Evolutionary conservation across 257 asterid genomes (phyloP), one percentile per base, ranked within the genome.

Genomic region (Orobanche coerulescens): DNA sequence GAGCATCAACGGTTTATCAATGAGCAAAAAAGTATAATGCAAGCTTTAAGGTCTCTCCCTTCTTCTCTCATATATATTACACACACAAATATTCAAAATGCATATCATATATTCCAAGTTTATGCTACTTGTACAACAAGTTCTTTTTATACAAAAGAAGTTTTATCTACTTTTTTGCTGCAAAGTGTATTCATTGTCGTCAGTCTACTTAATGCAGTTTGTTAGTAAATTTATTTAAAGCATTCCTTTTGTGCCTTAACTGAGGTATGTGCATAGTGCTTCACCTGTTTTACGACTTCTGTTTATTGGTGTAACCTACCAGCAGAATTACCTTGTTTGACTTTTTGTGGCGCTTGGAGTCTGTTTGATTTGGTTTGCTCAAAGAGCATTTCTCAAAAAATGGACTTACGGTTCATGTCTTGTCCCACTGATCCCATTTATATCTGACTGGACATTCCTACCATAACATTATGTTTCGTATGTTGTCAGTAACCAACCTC

Each of bases 11-110:
- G 71, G 55, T 75, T 75, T 63, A 76, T 77, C 65, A 77, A 68
- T 73, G 96, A 89, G 82, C 98, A 93, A 70, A 81, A 83, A 74
- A 83, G 96, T 79, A 89, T 93, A 69, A 83, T 93, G 97, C 96
- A 83, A 77, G 85, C 95, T 66, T 79, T 93, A 67, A 84, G 98
- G 98, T 93, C 57, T 28, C 55, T 54, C 71, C 36, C 63, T 39
- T 52, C 50, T 74, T 58, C 64, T 63, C 46, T 68, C 49, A 6
- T 25, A 28, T 16, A 36, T 9, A 58, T 24, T 16, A 0, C 18
- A 58, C 24, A 26, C 60, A 30, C 72, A 12, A 13, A 18, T 48
- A 6, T 63, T 12, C 62, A 3, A 0, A 3, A 19, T 9, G 37
- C 28, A 13, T 56, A 31, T 49, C n/a, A n/a, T 62, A 23, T 63